Conservation (phyloP, 2,329 filamentous ascomycete genomes). For the Xylariaceae sp. region DNA sequence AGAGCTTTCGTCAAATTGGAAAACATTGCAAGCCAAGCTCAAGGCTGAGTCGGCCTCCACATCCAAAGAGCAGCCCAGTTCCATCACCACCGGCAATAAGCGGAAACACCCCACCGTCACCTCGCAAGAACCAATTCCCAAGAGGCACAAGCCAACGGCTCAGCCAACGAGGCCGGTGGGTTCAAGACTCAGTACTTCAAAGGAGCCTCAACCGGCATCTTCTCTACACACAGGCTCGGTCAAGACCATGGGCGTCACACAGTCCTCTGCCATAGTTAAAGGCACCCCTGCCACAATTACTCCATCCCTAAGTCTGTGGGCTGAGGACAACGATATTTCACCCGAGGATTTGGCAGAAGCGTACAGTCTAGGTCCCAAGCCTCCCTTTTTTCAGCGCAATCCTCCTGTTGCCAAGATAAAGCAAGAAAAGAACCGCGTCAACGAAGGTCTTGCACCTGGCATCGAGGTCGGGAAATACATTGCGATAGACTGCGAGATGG, state of each 20-base stretch:
- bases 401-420: conserved; percentile 12
- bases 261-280: conserved; percentile 46
- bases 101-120: conserved; percentile 11
- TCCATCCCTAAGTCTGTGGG: conserved; percentile 58
- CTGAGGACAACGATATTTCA: conserved; percentile 60
- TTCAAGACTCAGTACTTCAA: conserved; percentile 7
- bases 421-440: conserved; percentile 43
- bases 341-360: conserved; percentile 59
- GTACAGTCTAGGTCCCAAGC: conserved; percentile 54
- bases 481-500: conserved; percentile 97
- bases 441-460: conserved; percentile 60
- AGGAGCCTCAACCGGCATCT: neutral
- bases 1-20: conserved; percentile 70
- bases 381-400: conserved; percentile 20
- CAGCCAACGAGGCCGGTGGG: conserved; percentile 1
- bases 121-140: conserved; percentile 3
- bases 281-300: conserved; percentile 42
- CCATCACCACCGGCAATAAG: conserved; percentile 14
- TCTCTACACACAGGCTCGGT: conserved; percentile 12
- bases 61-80: conserved; percentile 6
- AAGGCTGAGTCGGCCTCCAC: conserved; percentile 41
- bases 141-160: conserved; percentile 5
- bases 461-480: conserved; percentile 84
- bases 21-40: conserved; percentile 66
- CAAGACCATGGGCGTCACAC: conserved; percentile 53